Percentiles rank a stretch among this genome's conserved stretches.
Evolutionary conservation across 179 eudicot species (phyloP).

Genomic region (Sideroxylon spinosum): DNA sequence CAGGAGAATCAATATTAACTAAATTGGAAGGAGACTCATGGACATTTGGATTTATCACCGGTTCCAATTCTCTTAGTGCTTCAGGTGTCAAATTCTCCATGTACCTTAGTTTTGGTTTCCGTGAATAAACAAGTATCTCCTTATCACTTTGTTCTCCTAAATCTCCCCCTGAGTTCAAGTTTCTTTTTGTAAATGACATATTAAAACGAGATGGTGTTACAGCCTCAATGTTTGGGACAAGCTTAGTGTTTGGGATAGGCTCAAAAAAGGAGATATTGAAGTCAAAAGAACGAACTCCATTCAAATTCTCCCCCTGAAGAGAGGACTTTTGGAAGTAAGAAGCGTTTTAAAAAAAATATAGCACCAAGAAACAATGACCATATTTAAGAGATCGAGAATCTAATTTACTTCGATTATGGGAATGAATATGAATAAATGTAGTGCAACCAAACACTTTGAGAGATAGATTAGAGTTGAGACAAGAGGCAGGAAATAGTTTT

Average conservation of each 20-base stretch:
- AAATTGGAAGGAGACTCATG: too few relatives aligned
- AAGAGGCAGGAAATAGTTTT: background rate
- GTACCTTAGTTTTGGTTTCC: background rate
- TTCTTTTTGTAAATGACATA: too few relatives aligned
- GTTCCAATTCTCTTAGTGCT: background rate
- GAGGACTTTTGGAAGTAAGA: background rate
- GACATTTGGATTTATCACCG: background rate
- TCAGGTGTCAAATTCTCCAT: background rate
- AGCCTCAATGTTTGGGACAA: too few relatives aligned
- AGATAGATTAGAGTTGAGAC: background rate
- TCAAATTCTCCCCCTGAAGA: slow-evolving; percentile 4
- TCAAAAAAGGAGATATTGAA: background rate
- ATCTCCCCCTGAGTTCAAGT: too few relatives aligned
- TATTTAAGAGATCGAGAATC: background rate
- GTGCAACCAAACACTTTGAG: background rate
- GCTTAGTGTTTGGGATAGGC: too few relatives aligned
- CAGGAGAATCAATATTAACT: background rate
- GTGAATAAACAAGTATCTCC: background rate
- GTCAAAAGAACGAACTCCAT: background rate
- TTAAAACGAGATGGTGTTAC: background rate
- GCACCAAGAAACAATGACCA: background rate
- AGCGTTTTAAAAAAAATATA: background rate
- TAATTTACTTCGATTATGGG: background rate
- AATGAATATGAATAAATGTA: background rate
- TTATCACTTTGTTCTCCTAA: too few relatives aligned